These are phyloP conservation scores for Rutstroemia sp. DNA, from an alignment of 2,329 filamentous ascomycete species.

Conservation along the genomic window DNA sequence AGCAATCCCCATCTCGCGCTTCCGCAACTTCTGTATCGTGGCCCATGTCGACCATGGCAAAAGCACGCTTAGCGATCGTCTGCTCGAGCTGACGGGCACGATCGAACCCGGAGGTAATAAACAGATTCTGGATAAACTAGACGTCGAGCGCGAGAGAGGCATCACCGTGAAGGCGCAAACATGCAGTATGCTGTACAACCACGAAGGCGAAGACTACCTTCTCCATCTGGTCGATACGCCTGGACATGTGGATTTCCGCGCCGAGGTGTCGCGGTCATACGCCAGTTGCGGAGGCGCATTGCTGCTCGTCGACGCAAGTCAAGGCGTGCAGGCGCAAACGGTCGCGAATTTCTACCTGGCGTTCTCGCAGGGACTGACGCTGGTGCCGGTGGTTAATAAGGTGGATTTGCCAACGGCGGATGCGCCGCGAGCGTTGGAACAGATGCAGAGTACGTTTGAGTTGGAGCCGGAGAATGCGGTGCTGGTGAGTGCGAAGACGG, in stretches of 20 bases:
- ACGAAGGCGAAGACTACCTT: conserved; percentile 81
- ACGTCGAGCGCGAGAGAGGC: conserved; percentile 90
- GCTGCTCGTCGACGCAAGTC: conserved; percentile 88
- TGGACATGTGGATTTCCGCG: conserved; percentile 94
- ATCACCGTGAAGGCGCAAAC: conserved; percentile 99
- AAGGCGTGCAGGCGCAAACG: conserved; percentile 95
- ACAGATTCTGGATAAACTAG: conserved; percentile 93
- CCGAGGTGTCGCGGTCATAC: conserved; percentile 92
- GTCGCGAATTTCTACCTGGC: conserved; percentile 98
- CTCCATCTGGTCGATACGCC: conserved; percentile 95
- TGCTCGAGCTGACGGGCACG: conserved; percentile 90
- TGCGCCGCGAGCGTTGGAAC: conserved; percentile 73
- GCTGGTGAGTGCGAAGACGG: conserved; percentile 88
- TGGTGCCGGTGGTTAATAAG: conserved; percentile 95
- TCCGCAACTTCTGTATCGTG: conserved; percentile 96
- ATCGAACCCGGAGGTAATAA: conserved; percentile 83
- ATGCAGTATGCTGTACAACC: conserved; percentile 92
- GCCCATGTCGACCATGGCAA: conserved; percentile 99
- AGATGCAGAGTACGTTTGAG: conserved; percentile 83
- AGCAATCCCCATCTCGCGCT: conserved; percentile 70
- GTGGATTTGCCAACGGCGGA: conserved; percentile 89
- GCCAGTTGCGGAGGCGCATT: conserved; percentile 91
- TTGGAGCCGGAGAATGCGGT: conserved; percentile 68
- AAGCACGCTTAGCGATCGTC: conserved; percentile 84
- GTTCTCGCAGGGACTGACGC: conserved; percentile 78